Conservation (phyloP, 371 early-diverging fungal genomes). For the Rhizopus arrhizus region DNA sequence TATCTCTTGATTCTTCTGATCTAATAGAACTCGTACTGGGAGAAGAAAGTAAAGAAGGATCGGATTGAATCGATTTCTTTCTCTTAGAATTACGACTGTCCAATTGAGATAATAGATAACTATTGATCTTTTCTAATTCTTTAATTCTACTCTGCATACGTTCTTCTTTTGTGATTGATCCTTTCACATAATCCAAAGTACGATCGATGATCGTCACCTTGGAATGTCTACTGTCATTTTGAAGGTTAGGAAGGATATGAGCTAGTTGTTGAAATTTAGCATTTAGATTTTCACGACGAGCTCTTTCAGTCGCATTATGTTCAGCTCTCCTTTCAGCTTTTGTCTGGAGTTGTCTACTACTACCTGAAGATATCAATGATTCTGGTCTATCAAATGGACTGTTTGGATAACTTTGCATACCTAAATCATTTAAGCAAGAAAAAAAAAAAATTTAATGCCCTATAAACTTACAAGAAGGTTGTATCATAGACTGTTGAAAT, state of each 20-base stretch:
- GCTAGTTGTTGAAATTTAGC: constrained; percentile 76
- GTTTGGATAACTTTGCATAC: constrained; percentile 1
- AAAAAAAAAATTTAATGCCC: background rate
- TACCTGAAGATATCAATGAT: background rate
- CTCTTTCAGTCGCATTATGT: constrained; percentile 79
- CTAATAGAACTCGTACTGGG: background rate
- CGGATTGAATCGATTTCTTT: background rate
- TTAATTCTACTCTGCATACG: constrained; percentile 33
- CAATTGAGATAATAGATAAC: constrained; percentile 31
- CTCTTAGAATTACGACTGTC: constrained; percentile 13
- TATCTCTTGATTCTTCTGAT: background rate
- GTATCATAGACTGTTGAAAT: constrained; percentile 14
- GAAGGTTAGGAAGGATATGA: constrained; percentile 66
- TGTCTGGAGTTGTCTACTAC: constrained; percentile 26
- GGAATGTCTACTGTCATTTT: constrained; percentile 70
- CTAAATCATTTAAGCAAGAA: background rate
- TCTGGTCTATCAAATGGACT: constrained; percentile 25
- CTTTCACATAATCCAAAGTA: constrained; percentile 60
- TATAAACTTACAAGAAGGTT: background rate
- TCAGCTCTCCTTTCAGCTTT: constrained; percentile 71
- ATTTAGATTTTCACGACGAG: constrained; percentile 74
- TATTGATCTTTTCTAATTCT: constrained; percentile 39
- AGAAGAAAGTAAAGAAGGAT: background rate
- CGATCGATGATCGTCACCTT: constrained; percentile 75
- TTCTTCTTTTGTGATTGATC: constrained; percentile 42